A percentile compares a stretch with the other conserved stretches of the same genome.
phyloP scores from a whole-genome alignment of 2,329 filamentous ascomycete genomes.

The Colletotrichum shisoi region DNA sequence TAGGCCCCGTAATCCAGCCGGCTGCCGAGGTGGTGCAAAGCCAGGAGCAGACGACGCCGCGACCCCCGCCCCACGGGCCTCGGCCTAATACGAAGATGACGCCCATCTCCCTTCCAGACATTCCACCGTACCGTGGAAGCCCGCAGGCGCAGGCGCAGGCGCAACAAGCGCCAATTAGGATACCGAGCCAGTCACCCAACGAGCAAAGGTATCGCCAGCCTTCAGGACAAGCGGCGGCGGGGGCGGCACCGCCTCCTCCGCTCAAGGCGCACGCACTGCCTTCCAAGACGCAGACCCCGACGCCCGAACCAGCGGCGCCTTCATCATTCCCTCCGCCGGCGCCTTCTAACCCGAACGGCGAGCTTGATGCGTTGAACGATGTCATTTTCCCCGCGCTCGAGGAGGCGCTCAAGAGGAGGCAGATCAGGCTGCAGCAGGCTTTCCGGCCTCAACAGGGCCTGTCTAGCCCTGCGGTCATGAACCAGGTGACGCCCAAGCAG shows the following conservation, averaged over 20 bases:
- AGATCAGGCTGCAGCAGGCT: constrained; percentile 65
- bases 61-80: constrained; percentile 43
- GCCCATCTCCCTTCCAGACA: constrained; percentile 60
- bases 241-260: constrained; percentile 11
- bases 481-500: constrained; percentile 66
- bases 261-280: constrained; percentile 43
- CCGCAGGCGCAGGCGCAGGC: constrained; percentile 40
- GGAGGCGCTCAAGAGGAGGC: constrained; percentile 84
- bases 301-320: constrained; percentile 49
- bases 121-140: constrained; percentile 61
- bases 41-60: constrained; percentile 35
- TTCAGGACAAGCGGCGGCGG: constrained; percentile 35
- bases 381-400: constrained; percentile 94
- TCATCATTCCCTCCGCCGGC: constrained; percentile 65
- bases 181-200: constrained; percentile 36
- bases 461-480: constrained; percentile 47
- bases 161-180: constrained; percentile 43
- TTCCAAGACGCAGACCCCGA: constrained; percentile 48
- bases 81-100: constrained; percentile 51
- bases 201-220: constrained; percentile 42
- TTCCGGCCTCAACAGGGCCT: constrained; percentile 52
- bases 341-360: constrained; percentile 67
- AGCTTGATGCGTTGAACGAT: constrained; percentile 85
- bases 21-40: constrained; percentile 1
- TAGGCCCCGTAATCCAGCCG: constrained; percentile 52